phyloP scores from a whole-genome alignment of 23 red algal species.

The Gracilaria vermiculophylla region DNA sequence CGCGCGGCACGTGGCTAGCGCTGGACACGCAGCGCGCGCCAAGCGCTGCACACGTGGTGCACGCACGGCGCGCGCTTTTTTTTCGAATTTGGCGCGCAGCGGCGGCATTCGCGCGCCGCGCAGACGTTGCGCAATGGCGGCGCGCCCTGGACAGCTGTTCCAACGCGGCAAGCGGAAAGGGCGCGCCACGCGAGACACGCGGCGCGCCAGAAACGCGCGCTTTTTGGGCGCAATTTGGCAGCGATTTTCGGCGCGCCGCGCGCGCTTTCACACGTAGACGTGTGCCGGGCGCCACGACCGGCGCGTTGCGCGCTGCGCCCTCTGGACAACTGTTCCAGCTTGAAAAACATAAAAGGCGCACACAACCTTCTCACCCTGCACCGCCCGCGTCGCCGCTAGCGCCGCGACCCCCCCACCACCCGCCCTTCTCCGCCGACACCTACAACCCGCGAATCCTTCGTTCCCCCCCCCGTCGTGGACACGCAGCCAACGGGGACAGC shows the following conservation, averaged over 20 bases:
- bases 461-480: neutral
- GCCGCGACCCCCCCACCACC: neutral
- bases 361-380: neutral
- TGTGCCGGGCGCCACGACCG: neutral
- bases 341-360: slow-evolving; percentile 1
- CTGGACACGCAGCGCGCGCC: too few relatives aligned
- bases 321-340: slow-evolving; percentile 12
- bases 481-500: slow-evolving; percentile 33
- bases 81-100: too few relatives aligned
- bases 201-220: too few relatives aligned
- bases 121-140: neutral
- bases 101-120: neutral
- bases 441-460: too few relatives aligned
- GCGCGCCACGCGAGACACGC: too few relatives aligned
- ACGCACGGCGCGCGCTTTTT: neutral
- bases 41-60: too few relatives aligned
- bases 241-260: neutral
- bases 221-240: too few relatives aligned
- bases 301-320: too few relatives aligned
- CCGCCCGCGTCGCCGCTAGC: neutral
- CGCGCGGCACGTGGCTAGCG: too few relatives aligned
- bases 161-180: too few relatives aligned
- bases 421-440: neutral
- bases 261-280: neutral
- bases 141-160: neutral